Conservation (phyloP, 2,329 filamentous ascomycete genomes). For the Penicillium fuscoglaucum region DNA sequence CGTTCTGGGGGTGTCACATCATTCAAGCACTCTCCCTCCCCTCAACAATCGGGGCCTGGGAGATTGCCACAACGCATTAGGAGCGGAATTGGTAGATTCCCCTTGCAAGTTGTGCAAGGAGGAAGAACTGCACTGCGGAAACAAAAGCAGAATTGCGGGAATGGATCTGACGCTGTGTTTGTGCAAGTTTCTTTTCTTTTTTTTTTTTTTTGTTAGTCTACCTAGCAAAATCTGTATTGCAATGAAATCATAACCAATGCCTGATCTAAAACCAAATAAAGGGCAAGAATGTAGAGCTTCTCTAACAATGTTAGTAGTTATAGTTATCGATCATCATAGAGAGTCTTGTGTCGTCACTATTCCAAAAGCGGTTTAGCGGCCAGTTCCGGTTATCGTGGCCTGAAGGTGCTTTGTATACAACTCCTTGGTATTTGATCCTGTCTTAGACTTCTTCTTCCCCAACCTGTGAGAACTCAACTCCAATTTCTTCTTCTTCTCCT, state of each 20-base stretch:
- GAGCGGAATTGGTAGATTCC: conserved; percentile 15
- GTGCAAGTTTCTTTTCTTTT: conserved; percentile 6
- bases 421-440: conserved; percentile 23
- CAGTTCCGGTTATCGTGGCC: conserved; percentile 45
- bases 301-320: not conserved
- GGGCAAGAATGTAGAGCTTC: conserved; percentile 9
- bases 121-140: conserved; percentile 6
- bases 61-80: conserved; percentile 18
- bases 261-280: not conserved
- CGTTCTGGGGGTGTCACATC: conserved; percentile 34
- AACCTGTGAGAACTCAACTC: conserved; percentile 1
- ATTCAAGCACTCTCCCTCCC: conserved; percentile 28
- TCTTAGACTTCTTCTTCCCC: conserved; percentile 6
- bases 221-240: conserved; percentile 8
- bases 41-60: conserved; percentile 12
- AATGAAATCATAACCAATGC: conserved; percentile 11
- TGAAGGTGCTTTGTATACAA: conserved; percentile 35
- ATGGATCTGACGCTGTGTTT: conserved; percentile 11
- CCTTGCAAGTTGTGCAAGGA: conserved; percentile 11
- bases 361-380: conserved; percentile 30
- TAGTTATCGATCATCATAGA: conserved; percentile 8
- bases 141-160: conserved; percentile 22
- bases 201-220: conserved; percentile 12
- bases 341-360: conserved; percentile 31
- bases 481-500: not conserved